Conservation (phyloP, 1,139 yeast species). For the Lodderomyces parapsilosis region DNA sequence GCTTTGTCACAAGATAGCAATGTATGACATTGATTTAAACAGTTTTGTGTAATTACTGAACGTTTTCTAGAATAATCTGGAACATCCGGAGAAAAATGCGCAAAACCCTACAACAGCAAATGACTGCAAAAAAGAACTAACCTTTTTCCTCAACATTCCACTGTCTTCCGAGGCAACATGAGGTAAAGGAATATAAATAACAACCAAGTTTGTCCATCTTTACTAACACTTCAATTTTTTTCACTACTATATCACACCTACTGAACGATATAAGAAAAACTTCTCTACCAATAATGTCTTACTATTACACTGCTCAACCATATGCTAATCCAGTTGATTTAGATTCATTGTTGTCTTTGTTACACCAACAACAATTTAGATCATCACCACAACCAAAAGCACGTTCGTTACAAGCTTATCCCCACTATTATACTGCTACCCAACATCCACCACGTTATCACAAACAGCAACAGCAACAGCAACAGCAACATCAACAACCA, state of each 20-base stretch:
- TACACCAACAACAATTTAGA: slow-evolving; percentile 10
- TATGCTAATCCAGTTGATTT: slow-evolving; percentile 7
- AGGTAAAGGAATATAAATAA: too few relatives aligned
- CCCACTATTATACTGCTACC: neutral
- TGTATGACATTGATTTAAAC: too few relatives aligned
- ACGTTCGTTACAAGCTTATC: neutral
- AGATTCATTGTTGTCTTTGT: slow-evolving; percentile 12
- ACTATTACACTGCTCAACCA: slow-evolving; percentile 3
- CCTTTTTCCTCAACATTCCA: neutral
- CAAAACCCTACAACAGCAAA: too few relatives aligned
- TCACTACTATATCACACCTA: neutral
- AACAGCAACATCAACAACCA: slow-evolving; percentile 10
- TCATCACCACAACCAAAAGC: slow-evolving; percentile 3
- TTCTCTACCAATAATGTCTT: neutral
- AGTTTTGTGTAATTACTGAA: too few relatives aligned
- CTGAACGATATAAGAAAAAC: too few relatives aligned
- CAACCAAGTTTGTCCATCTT: too few relatives aligned
- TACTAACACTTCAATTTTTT: too few relatives aligned
- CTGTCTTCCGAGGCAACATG: too few relatives aligned
- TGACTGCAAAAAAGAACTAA: too few relatives aligned
- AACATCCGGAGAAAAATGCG: too few relatives aligned
- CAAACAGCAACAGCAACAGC: slow-evolving; percentile 8
- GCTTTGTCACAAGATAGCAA: too few relatives aligned
- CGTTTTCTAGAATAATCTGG: too few relatives aligned
- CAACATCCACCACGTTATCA: slow-evolving; percentile 3